A percentile compares a stretch with the other conserved stretches of the same genome.
phyloP scores from a whole-genome alignment of 192 early-diverging fungal genomes.

The Diversispora epigaea region DNA sequence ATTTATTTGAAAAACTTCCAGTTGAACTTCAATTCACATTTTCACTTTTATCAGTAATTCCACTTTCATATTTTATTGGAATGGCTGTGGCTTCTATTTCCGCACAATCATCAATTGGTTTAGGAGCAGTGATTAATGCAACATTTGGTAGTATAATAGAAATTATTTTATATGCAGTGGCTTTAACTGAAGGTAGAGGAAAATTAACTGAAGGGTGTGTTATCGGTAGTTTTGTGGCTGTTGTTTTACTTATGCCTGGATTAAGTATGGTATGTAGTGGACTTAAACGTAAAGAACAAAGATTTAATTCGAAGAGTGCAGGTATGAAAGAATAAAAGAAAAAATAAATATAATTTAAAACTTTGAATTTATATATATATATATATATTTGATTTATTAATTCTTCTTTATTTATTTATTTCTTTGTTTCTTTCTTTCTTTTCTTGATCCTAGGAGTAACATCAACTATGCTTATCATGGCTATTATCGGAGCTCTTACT shows the following conservation, averaged over 20 bases:
- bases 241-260: conserved; percentile 89
- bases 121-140: conserved; percentile 96
- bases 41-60: conserved; percentile 80
- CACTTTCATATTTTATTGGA: conserved; percentile 95
- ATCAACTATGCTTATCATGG: conserved; percentile 91
- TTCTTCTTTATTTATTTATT: not conserved
- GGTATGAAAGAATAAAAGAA: conserved; percentile 39
- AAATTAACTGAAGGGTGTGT: conserved; percentile 86
- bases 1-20: conserved; percentile 58
- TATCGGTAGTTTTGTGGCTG: conserved; percentile 88
- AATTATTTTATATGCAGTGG: conserved; percentile 89
- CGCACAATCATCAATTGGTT: conserved; percentile 85
- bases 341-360: no score
- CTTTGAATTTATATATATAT: not conserved
- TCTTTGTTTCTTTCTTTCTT: not conserved
- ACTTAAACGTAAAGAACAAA: conserved; percentile 86
- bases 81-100: conserved; percentile 97
- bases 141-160: conserved; percentile 97
- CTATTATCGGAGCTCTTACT: conserved; percentile 87
- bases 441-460: conserved; percentile 66
- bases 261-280: conserved; percentile 92
- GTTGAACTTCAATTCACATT: conserved; percentile 58
- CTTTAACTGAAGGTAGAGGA: conserved; percentile 84
- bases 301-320: conserved; percentile 92
- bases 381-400: not conserved